Evolutionary conservation across 352 stramenopile genomes (phyloP), one percentile per base, ranked within the genome.

Genomic region (Phytopythium boreale): DNA sequence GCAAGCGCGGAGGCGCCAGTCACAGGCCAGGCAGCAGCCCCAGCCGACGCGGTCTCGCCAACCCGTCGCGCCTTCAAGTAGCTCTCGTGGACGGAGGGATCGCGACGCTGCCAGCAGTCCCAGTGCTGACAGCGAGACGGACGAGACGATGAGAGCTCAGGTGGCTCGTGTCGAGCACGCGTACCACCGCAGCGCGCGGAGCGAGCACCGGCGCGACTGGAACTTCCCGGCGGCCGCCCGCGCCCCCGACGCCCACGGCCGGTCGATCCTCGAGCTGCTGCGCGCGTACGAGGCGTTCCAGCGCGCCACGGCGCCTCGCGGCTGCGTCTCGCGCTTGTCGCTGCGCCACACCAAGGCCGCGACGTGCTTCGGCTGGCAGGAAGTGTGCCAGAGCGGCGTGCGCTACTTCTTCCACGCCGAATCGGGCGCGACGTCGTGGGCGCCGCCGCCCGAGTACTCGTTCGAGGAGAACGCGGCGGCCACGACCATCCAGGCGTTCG

Each of bases 401-500:
- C 22, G 39, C 56, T 93, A 85, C 50, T 93, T 81, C 53, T 79
- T 81, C 69, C 77, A 92, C 58, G 41, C 59, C 3, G 15, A 31
- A 17, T 89, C 81, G 0, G 59, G 63, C 1, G 68, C 77, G 43
- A 83, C 79, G 10, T 78, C 71, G 17, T 91, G 84, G 84, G 74
- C 84, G 15, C 70, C 72, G 3, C 84, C 87, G 6, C 62, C 69
- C 20, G 68, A 74, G 63, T 93, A 93, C 61, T 69, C 69, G 1
- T 93, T 93, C 31, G 72, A 85, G 2, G 75, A 92, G 36, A 81
- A 92, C 43, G 80, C 75, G 50, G 87, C 84, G 17, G 82, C 82
- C 39, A 78, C 80, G 26, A 74, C 70, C 52, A 76, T 95, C 11
- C 86, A 95, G 71, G 71, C 81, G n/a, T 46, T 90, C 8, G 76